These are phyloP conservation scores for Aspergillus olivimuriae DNA, from an alignment of 495 filamentous ascomycete species.

Conservation along the genomic window DNA sequence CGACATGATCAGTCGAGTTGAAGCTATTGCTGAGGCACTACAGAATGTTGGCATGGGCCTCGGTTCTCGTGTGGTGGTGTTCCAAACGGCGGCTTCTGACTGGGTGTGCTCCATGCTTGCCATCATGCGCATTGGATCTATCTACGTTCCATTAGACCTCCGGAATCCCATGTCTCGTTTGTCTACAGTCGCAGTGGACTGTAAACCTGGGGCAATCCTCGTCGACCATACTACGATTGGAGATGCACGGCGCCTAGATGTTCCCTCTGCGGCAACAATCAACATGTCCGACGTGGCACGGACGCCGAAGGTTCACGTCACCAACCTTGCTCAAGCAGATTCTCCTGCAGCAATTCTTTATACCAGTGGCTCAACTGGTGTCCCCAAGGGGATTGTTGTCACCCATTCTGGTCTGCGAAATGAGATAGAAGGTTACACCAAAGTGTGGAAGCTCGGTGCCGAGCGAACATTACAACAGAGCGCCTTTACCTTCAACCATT, in stretches of 20 bases:
- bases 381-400: constrained; percentile 22
- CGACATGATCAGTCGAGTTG: background rate
- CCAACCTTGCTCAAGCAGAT: background rate
- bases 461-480: constrained; percentile 26
- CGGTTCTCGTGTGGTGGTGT: background rate
- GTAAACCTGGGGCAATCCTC: background rate
- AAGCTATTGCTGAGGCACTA: background rate
- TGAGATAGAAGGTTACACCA: constrained; percentile 15
- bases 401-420: constrained; percentile 21
- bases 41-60: background rate
- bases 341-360: constrained; percentile 21
- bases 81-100: background rate
- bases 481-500: constrained; percentile 22
- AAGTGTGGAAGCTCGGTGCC: constrained; percentile 6
- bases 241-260: background rate
- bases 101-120: background rate
- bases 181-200: background rate
- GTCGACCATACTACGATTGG: no score
- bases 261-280: background rate
- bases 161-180: background rate
- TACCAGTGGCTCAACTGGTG: constrained; percentile 24
- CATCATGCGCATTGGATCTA: background rate
- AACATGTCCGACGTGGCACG: background rate
- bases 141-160: background rate
- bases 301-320: background rate